Percentiles rank a stretch among this genome's conserved stretches.
These are phyloP conservation scores for Paracamarosporium sp. DNA, from an alignment of 2,329 filamentous ascomycete species.

Conservation along the genomic window DNA sequence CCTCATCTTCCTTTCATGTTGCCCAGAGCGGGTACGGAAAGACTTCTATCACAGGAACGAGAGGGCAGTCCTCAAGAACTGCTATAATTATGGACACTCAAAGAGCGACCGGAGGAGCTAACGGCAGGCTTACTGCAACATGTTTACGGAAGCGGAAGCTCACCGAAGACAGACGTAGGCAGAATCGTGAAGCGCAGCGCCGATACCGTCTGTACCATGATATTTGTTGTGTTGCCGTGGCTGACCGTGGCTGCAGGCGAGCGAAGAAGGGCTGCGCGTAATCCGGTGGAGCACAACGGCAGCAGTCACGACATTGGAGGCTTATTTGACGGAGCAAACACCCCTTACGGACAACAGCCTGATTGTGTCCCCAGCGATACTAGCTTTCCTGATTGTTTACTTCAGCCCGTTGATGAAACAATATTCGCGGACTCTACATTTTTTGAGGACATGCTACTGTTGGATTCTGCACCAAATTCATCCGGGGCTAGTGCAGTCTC, in stretches of 20 bases:
- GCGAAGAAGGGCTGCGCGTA: not conserved
- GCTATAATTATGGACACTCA: not conserved
- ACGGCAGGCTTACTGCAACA: not conserved
- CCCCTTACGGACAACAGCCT: not conserved
- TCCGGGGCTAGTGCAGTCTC: not conserved
- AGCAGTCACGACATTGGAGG: not conserved
- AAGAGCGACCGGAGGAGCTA: not conserved
- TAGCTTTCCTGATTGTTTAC: not conserved
- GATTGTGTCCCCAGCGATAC: not conserved
- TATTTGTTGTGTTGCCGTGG: not conserved
- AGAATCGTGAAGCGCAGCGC: slow-evolving; percentile 5
- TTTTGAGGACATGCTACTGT: not conserved
- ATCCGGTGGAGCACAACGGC: not conserved
- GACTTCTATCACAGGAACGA: not conserved
- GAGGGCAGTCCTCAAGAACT: not conserved
- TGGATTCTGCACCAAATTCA: not conserved
- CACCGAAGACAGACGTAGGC: not conserved
- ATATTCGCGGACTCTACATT: not conserved
- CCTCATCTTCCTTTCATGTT: not conserved
- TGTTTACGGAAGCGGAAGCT: not conserved
- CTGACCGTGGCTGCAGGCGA: slow-evolving; percentile 4
- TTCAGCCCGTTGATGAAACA: not conserved
- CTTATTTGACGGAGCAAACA: not conserved
- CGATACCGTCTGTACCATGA: not conserved
- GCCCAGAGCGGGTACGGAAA: not conserved